Evolutionary conservation across 1,139 yeast genomes (phyloP).

Genomic region (Yarrowia galli): DNA sequence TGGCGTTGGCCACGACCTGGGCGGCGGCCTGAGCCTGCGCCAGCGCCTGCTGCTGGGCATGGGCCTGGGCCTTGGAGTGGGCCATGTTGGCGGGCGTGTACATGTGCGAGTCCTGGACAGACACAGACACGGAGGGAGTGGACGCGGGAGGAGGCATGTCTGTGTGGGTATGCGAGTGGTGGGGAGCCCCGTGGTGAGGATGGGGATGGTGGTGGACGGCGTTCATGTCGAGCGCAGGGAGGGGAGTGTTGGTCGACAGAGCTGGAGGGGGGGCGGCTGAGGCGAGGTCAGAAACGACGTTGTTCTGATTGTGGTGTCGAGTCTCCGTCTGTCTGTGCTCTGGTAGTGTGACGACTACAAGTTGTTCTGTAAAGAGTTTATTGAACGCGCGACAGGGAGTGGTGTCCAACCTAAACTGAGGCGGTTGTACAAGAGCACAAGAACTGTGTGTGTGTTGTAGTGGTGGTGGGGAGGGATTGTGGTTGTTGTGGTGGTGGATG

Average conservation of each 20-base stretch:
- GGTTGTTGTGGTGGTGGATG: too few species aligned
- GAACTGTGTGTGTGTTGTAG: too few species aligned
- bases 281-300: not conserved
- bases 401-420: constrained; percentile 28
- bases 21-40: constrained; percentile 39
- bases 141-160: constrained; percentile 33
- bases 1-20: constrained; percentile 32
- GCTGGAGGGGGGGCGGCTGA: not conserved
- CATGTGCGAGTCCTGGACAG: constrained; percentile 12
- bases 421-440: not conserved
- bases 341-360: constrained; percentile 26
- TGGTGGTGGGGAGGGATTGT: too few species aligned
- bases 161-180: constrained; percentile 25
- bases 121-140: not conserved
- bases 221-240: constrained; percentile 18
- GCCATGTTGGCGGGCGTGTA: constrained; percentile 14
- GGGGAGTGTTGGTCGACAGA: too few species aligned
- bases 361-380: constrained; percentile 17
- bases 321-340: not conserved
- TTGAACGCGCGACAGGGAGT: constrained; percentile 31
- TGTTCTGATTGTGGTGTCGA: not conserved
- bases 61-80: constrained; percentile 37
- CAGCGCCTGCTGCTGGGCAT: constrained; percentile 34
- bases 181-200: constrained; percentile 26
- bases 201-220: constrained; percentile 36